These are phyloP conservation scores for Phaseolus lunatus DNA, from an alignment of 306 rosid genomes.

Conservation along the genomic window DNA sequence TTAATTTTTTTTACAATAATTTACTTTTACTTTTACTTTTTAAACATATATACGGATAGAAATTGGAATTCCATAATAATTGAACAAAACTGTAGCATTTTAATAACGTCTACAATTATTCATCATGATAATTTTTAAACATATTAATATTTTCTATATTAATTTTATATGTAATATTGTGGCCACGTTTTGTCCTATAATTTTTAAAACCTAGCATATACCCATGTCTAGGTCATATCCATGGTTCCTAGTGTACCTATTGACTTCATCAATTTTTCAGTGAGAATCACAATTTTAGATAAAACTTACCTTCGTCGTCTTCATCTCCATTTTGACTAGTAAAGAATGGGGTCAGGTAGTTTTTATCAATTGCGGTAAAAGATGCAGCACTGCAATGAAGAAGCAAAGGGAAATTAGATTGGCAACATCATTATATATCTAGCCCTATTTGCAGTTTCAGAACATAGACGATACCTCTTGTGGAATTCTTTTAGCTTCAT, in stretches of 20 bases:
- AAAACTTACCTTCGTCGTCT: constrained; percentile 69
- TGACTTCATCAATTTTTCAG: constrained; percentile 31
- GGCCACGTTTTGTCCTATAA: background rate
- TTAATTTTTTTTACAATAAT: background rate
- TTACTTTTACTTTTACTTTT: background rate
- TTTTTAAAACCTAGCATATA: background rate
- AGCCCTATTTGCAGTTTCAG: constrained; percentile 34
- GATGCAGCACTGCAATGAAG: constrained; percentile 75
- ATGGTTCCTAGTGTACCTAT: background rate
- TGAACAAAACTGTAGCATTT: background rate
- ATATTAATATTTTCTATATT: background rate
- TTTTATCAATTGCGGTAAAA: constrained; percentile 87
- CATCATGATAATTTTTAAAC: background rate
- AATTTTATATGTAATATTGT: background rate
- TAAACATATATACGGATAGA: background rate
- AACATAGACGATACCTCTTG: constrained; percentile 61
- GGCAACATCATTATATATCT: constrained; percentile 7
- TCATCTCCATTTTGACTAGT: constrained; percentile 94
- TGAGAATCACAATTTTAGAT: constrained; percentile 27
- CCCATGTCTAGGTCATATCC: background rate
- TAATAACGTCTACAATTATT: background rate
- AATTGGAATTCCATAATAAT: background rate
- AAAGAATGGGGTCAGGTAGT: constrained; percentile 96
- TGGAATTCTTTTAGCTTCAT: constrained; percentile 96
- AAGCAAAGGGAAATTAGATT: constrained; percentile 38